Conservation (phyloP, 805 yeast genomes). For the Metschnikowia bowlesiae region DNA sequence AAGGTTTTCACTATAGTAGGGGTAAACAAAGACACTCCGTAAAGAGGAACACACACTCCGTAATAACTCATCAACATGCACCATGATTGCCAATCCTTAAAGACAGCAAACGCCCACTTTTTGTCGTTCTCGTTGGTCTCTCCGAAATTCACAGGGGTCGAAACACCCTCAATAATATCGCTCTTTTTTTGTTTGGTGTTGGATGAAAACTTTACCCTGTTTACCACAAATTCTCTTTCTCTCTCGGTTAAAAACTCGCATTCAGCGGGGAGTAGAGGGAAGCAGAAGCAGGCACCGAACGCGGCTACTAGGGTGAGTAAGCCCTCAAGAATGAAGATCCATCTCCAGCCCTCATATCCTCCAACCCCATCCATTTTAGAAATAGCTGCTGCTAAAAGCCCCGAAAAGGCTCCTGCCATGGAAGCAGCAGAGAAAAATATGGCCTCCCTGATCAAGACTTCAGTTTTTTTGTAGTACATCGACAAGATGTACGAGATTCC, state of each 20-base stretch:
- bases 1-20: constrained; percentile 42
- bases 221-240: constrained; percentile 13
- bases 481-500: constrained; percentile 68
- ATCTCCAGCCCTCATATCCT: constrained; percentile 17
- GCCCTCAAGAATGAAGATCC: constrained; percentile 18
- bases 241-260: constrained; percentile 9
- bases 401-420: constrained; percentile 76
- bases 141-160: constrained; percentile 6
- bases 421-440: constrained; percentile 68
- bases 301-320: constrained; percentile 10
- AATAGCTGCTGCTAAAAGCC: constrained; percentile 65
- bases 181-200: constrained; percentile 2
- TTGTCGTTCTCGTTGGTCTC: constrained; percentile 11
- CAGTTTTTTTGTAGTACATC: constrained; percentile 59
- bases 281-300: constrained; percentile 4
- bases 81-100: constrained; percentile 29
- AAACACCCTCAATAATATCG: background rate
- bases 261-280: constrained; percentile 11
- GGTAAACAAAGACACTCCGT: constrained; percentile 39
- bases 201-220: constrained; percentile 9
- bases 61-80: constrained; percentile 23
- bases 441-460: constrained; percentile 65
- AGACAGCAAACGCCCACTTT: constrained; percentile 17
- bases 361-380: constrained; percentile 45
- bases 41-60: constrained; percentile 30